Percentiles rank a stretch among this genome's conserved stretches.
Conservation (phyloP, 2,329 filamentous ascomycete species). For the Graphilbum fragrans region DNA sequence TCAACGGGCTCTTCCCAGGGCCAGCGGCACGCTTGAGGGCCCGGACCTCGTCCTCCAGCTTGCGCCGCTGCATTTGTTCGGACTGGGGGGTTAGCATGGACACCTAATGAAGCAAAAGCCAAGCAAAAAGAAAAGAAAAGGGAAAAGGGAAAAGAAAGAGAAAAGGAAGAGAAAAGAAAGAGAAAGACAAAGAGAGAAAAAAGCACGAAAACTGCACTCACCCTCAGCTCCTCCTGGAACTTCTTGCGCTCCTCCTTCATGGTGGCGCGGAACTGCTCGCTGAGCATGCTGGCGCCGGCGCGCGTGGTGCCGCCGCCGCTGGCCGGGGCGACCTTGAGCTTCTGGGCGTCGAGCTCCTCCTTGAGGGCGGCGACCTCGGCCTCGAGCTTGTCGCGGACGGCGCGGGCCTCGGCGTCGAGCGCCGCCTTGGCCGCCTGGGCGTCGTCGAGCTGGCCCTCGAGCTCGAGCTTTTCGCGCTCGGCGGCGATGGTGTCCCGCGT, state of each 20-base stretch:
- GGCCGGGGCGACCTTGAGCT: slow-evolving; percentile 25
- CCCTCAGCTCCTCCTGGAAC: slow-evolving; percentile 42
- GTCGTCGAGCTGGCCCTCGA: slow-evolving; percentile 29
- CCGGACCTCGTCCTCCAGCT: slow-evolving; percentile 37
- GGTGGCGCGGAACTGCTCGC: slow-evolving; percentile 42
- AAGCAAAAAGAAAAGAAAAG: not conserved
- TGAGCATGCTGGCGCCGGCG: slow-evolving; percentile 37
- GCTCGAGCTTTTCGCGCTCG: slow-evolving; percentile 36
- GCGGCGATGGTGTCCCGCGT: slow-evolving; percentile 37
- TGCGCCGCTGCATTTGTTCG: slow-evolving; percentile 34
- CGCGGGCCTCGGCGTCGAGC: slow-evolving; percentile 26
- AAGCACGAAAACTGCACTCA: slow-evolving; percentile 16
- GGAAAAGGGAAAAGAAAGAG: not conserved
- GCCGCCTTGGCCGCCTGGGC: slow-evolving; percentile 20
- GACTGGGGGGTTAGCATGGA: slow-evolving; percentile 27
- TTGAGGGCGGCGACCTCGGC: slow-evolving; percentile 30
- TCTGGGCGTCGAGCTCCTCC: slow-evolving; percentile 39
- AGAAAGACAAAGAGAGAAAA: not conserved
- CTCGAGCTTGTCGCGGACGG: slow-evolving; percentile 26
- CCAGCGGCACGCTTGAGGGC: slow-evolving; percentile 29
- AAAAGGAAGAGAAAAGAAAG: slow-evolving; percentile 7
- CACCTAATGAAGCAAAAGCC: not conserved
- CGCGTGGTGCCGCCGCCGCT: slow-evolving; percentile 21
- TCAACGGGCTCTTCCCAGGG: slow-evolving; percentile 29
- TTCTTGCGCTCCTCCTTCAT: slow-evolving; percentile 46